phyloP scores from a whole-genome alignment of 495 filamentous ascomycete species.

The Xylaria castorea region DNA sequence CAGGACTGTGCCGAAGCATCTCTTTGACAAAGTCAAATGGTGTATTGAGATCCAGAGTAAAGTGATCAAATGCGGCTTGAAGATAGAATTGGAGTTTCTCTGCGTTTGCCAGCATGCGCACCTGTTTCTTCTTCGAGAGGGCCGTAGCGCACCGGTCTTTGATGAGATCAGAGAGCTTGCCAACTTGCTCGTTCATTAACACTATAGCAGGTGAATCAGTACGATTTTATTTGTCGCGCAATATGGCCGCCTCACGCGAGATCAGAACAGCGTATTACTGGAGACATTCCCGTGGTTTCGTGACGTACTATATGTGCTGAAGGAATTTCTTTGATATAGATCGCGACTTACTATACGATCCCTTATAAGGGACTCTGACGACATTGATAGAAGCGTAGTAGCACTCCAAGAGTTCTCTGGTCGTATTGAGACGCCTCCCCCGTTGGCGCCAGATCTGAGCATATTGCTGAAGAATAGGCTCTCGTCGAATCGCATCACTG shows the following conservation, averaged over 20 bases:
- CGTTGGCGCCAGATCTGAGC: conserved; percentile 36
- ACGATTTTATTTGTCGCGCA: not conserved
- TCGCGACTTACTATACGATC: conserved; percentile 44
- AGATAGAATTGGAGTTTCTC: conserved; percentile 60
- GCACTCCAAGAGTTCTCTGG: conserved; percentile 56
- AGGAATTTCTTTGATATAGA: not conserved
- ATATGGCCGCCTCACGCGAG: not conserved
- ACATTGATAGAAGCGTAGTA: conserved; percentile 63
- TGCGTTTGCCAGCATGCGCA: conserved; percentile 56
- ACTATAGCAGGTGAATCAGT: conserved; percentile 31
- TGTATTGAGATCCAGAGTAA: conserved; percentile 54
- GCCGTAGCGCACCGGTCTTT: conserved; percentile 46
- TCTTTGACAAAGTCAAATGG: conserved; percentile 65
- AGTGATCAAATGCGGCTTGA: conserved; percentile 63
- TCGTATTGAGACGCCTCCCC: conserved; percentile 40
- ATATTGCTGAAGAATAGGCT: conserved; percentile 41
- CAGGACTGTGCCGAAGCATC: conserved; percentile 52
- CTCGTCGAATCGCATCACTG: conserved; percentile 35
- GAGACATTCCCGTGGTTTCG: not conserved
- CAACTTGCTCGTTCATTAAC: conserved; percentile 57
- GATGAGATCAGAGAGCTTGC: conserved; percentile 54
- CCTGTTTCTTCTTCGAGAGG: conserved; percentile 45
- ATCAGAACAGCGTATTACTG: not conserved
- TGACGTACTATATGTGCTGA: not conserved
- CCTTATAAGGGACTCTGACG: conserved; percentile 58